Evolutionary conservation across 768 basidiomycete genomes (phyloP).

Genomic region (Myochromella boudieri): DNA sequence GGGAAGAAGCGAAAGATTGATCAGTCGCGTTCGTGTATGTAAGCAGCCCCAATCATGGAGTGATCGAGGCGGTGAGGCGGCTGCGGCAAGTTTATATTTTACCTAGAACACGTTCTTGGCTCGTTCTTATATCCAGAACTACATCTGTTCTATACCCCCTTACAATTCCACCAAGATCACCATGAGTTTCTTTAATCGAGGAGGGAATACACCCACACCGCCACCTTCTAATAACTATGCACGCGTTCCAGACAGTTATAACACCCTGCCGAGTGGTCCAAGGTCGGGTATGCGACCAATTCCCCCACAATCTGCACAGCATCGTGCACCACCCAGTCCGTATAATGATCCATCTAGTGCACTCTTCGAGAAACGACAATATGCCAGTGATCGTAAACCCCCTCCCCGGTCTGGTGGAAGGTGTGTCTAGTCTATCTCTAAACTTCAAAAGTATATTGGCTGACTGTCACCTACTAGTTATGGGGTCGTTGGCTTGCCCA

Average conservation of each 20-base stretch:
- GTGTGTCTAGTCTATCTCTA: conserved; percentile 13
- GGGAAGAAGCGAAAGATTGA: too few species aligned
- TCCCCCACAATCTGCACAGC: conserved; percentile 41
- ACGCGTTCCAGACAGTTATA: conserved; percentile 35
- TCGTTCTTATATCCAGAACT: not conserved
- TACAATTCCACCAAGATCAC: conserved; percentile 1
- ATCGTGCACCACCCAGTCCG: conserved; percentile 32
- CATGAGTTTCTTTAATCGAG: conserved; percentile 53
- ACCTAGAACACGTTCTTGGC: conserved; percentile 1
- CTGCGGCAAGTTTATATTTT: not conserved
- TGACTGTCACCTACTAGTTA: conserved; percentile 36
- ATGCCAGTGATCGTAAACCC: conserved; percentile 43
- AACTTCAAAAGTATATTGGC: conserved; percentile 8
- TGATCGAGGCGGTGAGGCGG: conserved; percentile 10
- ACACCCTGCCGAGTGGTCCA: conserved; percentile 28
- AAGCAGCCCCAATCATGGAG: conserved; percentile 5
- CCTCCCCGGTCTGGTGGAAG: conserved; percentile 31
- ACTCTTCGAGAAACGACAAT: conserved; percentile 50
- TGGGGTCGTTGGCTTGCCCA: conserved; percentile 60
- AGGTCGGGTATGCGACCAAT: conserved; percentile 34
- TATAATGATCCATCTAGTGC: conserved; percentile 55
- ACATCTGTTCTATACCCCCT: conserved; percentile 1
- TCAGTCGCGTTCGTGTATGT: conserved; percentile 6
- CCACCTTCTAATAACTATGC: conserved; percentile 42
- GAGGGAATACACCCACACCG: conserved; percentile 33